These are phyloP conservation scores for Camillea tinctor DNA, from an alignment of 2,329 filamentous ascomycete species.

Conservation along the genomic window DNA sequence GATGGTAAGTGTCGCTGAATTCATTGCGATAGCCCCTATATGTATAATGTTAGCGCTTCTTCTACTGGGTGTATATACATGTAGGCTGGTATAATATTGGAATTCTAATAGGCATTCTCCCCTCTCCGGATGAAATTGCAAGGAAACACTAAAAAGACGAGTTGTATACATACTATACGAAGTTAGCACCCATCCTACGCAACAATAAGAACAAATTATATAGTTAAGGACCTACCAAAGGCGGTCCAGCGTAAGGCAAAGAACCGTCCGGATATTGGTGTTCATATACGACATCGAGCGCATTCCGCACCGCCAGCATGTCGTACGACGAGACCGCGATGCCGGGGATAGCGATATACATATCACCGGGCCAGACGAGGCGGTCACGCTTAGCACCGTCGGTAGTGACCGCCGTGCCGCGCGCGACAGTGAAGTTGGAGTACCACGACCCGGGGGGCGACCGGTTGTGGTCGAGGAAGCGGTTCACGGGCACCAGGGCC, in stretches of 20 bases:
- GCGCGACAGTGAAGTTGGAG: slow-evolving; percentile 34
- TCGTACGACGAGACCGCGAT: slow-evolving; percentile 56
- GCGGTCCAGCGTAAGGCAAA: slow-evolving; percentile 50
- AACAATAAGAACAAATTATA: neutral
- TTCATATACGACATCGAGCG: slow-evolving; percentile 47
- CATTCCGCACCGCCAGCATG: slow-evolving; percentile 48
- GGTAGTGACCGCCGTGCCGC: slow-evolving; percentile 31
- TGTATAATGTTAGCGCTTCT: slow-evolving; percentile 23
- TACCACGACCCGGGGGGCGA: slow-evolving; percentile 28
- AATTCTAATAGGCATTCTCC: too few species aligned
- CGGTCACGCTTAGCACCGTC: slow-evolving; percentile 61
- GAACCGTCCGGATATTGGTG: slow-evolving; percentile 43
- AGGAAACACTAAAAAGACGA: neutral
- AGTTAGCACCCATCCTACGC: slow-evolving; percentile 21
- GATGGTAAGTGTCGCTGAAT: slow-evolving; percentile 49
- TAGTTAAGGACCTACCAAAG: slow-evolving; percentile 32
- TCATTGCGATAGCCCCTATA: slow-evolving; percentile 6
- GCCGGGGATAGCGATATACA: slow-evolving; percentile 54
- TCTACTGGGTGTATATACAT: slow-evolving; percentile 34
- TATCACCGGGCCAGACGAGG: slow-evolving; percentile 61
- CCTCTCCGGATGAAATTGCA: too few species aligned
- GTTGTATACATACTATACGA: neutral
- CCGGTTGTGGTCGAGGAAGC: slow-evolving; percentile 9
- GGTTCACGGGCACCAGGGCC: slow-evolving; percentile 16
- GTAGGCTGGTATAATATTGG: too few species aligned